These are phyloP conservation scores for Phytophthora pisi DNA, from an alignment of 352 stramenopile genomes.

Conservation along the genomic window DNA sequence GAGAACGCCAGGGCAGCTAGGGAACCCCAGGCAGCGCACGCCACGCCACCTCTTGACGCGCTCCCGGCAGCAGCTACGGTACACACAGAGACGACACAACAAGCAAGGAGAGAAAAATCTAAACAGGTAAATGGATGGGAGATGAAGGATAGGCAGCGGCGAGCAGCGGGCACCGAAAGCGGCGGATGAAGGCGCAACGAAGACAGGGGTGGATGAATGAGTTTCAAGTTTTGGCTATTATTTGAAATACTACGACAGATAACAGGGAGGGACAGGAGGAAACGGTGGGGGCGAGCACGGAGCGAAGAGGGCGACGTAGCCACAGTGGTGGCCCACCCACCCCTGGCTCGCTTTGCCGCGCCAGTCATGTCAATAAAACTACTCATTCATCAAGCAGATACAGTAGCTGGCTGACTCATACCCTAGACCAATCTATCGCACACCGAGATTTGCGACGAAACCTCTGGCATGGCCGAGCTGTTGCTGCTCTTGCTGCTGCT, in stretches of 20 bases:
- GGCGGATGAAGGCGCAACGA: conserved; percentile 45
- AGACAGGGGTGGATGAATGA: conserved; percentile 31
- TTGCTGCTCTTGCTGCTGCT: conserved; percentile 20
- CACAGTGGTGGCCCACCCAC: background rate
- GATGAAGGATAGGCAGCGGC: conserved; percentile 10
- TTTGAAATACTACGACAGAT: conserved; percentile 37
- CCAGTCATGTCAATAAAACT: conserved; percentile 41
- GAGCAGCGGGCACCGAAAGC: conserved; percentile 27
- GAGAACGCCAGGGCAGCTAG: conserved; percentile 40
- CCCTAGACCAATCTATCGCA: no score
- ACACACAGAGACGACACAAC: conserved; percentile 16
- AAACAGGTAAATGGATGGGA: conserved; percentile 38
- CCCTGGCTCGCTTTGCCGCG: conserved; percentile 8
- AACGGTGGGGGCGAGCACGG: conserved; percentile 25
- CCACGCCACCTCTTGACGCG: conserved; percentile 26
- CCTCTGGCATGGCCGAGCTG: conserved; percentile 13
- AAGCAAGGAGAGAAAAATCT: conserved; percentile 25
- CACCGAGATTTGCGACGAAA: conserved; percentile 8
- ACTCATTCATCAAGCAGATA: conserved; percentile 20
- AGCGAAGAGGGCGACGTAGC: conserved; percentile 3
- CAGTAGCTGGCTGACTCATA: no score
- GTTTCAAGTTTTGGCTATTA: conserved; percentile 43
- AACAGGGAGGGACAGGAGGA: conserved; percentile 29
- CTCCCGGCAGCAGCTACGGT: conserved; percentile 32
- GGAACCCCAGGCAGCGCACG: conserved; percentile 24